phyloP scores from a whole-genome alignment of 2,329 filamentous ascomycete genomes.

The Calonectria hawksworthii region DNA sequence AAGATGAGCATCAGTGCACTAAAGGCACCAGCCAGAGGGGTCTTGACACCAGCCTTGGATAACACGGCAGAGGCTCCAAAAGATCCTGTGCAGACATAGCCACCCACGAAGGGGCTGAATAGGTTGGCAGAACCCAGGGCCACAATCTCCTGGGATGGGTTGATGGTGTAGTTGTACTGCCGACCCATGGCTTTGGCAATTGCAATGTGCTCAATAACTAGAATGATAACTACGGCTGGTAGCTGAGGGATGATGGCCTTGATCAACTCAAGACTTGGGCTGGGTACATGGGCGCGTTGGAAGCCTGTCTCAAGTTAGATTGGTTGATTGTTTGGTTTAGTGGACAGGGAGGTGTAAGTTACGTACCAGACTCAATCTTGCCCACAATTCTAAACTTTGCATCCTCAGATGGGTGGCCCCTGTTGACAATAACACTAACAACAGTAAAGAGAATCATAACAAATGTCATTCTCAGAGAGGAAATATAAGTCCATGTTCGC shows the following conservation, averaged over 20 bases:
- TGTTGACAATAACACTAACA: slow-evolving; percentile 78
- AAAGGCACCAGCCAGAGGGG: slow-evolving; percentile 83
- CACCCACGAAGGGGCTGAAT: slow-evolving; percentile 80
- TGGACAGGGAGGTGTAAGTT: background rate
- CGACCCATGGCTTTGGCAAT: slow-evolving; percentile 88
- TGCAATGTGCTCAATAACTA: slow-evolving; percentile 86
- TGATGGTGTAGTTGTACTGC: slow-evolving; percentile 83
- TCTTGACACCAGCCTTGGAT: slow-evolving; percentile 85
- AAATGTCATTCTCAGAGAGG: slow-evolving; percentile 82
- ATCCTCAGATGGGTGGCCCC: slow-evolving; percentile 60
- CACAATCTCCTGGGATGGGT: slow-evolving; percentile 84
- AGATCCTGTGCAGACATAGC: slow-evolving; percentile 60
- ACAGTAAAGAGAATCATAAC: slow-evolving; percentile 83
- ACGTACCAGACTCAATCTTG: slow-evolving; percentile 71
- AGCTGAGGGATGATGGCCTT: slow-evolving; percentile 71
- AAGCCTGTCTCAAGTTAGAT: slow-evolving; percentile 64
- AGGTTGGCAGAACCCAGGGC: slow-evolving; percentile 84
- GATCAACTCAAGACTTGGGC: slow-evolving; percentile 68
- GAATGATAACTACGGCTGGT: slow-evolving; percentile 80
- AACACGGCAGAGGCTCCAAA: slow-evolving; percentile 83
- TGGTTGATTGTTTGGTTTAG: slow-evolving; percentile 21
- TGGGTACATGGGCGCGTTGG: slow-evolving; percentile 72
- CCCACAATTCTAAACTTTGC: slow-evolving; percentile 75
- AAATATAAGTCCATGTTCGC: slow-evolving; percentile 79
- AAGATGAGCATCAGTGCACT: slow-evolving; percentile 82